These are phyloP conservation scores for Hyaloscypha bicolor DNA, from an alignment of 495 filamentous ascomycete genomes.

Conservation along the genomic window DNA sequence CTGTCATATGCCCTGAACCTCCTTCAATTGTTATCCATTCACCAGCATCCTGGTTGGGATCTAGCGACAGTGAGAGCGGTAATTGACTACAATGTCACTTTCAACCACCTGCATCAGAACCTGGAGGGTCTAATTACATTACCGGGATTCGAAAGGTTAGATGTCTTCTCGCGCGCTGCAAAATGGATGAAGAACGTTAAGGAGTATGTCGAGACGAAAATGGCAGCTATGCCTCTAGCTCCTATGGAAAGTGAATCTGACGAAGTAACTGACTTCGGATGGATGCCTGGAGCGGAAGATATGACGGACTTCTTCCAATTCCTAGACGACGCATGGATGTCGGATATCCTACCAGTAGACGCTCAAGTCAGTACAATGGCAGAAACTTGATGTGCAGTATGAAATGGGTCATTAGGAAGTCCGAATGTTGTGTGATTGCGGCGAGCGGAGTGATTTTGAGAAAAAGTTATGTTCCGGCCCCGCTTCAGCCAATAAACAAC, in stretches of 20 bases:
- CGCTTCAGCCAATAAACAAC: no score
- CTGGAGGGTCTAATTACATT: not conserved
- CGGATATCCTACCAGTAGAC: no score
- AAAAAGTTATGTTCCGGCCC: no score
- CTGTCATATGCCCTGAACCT: conserved; percentile 39
- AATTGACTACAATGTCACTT: conserved; percentile 34
- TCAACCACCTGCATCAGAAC: conserved; percentile 27
- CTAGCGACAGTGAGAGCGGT: conserved; percentile 38
- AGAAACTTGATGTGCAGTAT: no score
- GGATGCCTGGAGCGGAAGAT: not conserved
- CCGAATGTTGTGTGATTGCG: no score
- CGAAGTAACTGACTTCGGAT: not conserved
- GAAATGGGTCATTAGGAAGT: no score
- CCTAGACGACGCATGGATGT: not conserved
- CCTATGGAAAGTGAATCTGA: not conserved
- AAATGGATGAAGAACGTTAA: not conserved
- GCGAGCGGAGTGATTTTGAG: no score
- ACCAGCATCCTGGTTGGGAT: conserved; percentile 46
- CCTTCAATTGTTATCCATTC: conserved; percentile 42
- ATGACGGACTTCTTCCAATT: not conserved
- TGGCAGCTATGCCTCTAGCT: not conserved
- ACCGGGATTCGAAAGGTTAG: not conserved
- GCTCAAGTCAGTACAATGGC: no score
- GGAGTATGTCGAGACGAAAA: not conserved
- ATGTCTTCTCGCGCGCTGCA: not conserved